Conservation (phyloP, 1,284 basidiomycete genomes). For the Fomitiporia mediterranea region DNA sequence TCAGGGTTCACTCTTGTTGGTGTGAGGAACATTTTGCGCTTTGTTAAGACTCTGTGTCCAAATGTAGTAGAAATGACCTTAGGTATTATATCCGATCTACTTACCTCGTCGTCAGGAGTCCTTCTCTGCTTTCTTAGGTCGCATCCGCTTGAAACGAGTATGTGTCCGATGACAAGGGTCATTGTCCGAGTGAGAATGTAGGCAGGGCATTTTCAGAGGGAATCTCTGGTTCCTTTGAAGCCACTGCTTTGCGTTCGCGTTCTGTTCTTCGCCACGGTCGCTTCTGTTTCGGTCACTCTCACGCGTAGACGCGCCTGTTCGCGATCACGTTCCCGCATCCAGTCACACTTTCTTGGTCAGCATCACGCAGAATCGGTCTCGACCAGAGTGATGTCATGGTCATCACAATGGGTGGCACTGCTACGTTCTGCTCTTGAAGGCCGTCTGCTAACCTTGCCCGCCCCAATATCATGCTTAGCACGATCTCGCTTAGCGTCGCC, state of each 20-base stretch:
- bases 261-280: slow-evolving; percentile 40
- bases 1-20: slow-evolving; percentile 61
- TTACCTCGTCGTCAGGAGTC: slow-evolving; percentile 62
- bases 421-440: slow-evolving; percentile 21
- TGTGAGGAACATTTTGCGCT: slow-evolving; percentile 67
- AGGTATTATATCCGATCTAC: slow-evolving; percentile 23
- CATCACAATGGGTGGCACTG: slow-evolving; percentile 15
- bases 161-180: slow-evolving; percentile 47
- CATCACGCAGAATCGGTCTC: slow-evolving; percentile 27
- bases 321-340: slow-evolving; percentile 36
- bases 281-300: slow-evolving; percentile 36
- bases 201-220: slow-evolving; percentile 51
- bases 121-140: slow-evolving; percentile 65
- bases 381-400: slow-evolving; percentile 16
- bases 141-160: slow-evolving; percentile 37
- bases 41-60: slow-evolving; percentile 60
- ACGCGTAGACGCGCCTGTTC: too few relatives aligned
- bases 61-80: slow-evolving; percentile 7
- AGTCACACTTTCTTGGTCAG: slow-evolving; percentile 40
- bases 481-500: slow-evolving; percentile 43
- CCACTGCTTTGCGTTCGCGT: slow-evolving; percentile 36
- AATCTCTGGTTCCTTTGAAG: slow-evolving; percentile 23
- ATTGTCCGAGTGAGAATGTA: slow-evolving; percentile 50
- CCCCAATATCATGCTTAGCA: slow-evolving; percentile 29
- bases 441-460: neutral